Percentiles rank a stretch among this genome's conserved stretches.
Evolutionary conservation across 495 filamentous ascomycete genomes (phyloP).

Genomic region (Baudoinia panamericana): DNA sequence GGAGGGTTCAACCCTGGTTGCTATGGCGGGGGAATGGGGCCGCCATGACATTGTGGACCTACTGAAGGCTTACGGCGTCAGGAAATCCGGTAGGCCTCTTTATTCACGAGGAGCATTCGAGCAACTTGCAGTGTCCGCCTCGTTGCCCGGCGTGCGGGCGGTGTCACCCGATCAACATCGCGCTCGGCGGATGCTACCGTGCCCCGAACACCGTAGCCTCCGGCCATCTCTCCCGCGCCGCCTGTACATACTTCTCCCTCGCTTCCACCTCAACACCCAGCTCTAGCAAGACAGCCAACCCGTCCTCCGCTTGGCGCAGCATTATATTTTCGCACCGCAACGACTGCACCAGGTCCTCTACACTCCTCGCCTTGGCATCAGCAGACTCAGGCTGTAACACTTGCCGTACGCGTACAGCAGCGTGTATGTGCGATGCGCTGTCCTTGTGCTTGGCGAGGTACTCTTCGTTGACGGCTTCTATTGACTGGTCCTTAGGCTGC

Average conservation of each 20-base stretch:
- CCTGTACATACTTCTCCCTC: slow-evolving; percentile 44
- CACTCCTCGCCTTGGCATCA: slow-evolving; percentile 41
- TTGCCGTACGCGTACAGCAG: slow-evolving; percentile 46
- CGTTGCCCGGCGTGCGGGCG: too few relatives aligned
- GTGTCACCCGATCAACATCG: too few relatives aligned
- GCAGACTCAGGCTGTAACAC: slow-evolving; percentile 38
- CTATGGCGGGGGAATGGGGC: too few relatives aligned
- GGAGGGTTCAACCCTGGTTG: too few relatives aligned
- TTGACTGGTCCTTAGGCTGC: slow-evolving; percentile 35
- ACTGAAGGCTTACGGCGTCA: too few relatives aligned
- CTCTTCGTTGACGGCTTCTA: slow-evolving; percentile 54
- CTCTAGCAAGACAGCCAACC: slow-evolving; percentile 44
- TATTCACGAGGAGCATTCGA: too few relatives aligned
- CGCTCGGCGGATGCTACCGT: too few relatives aligned
- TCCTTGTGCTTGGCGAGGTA: slow-evolving; percentile 50
- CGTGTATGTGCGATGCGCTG: slow-evolving; percentile 49
- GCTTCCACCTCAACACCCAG: slow-evolving; percentile 44
- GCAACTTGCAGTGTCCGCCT: too few relatives aligned
- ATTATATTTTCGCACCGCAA: slow-evolving; percentile 42
- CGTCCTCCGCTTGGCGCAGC: slow-evolving; percentile 48
- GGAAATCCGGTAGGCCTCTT: too few relatives aligned
- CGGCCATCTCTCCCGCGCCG: slow-evolving; percentile 58
- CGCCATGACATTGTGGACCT: too few relatives aligned
- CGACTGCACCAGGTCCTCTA: slow-evolving; percentile 46
- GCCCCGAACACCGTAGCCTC: slow-evolving; percentile 47